Conservation (phyloP, 2,329 filamentous ascomycete genomes). For the Scedosporium aurantiacum region DNA sequence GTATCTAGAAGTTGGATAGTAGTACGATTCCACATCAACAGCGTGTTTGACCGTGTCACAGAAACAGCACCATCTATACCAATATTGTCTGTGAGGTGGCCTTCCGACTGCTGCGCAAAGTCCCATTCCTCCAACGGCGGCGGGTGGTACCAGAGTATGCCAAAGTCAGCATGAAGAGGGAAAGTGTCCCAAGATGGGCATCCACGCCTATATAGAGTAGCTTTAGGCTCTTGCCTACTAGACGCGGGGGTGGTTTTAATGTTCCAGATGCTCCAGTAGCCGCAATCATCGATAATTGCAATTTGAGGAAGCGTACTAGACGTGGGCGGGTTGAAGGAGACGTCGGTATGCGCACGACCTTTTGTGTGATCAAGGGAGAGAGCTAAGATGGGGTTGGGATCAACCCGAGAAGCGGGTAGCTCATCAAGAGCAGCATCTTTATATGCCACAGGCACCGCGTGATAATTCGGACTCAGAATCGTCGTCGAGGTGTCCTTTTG, state of each 20-base stretch:
- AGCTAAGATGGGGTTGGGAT: slow-evolving; percentile 41
- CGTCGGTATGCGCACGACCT: slow-evolving; percentile 46
- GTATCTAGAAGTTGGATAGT: slow-evolving; percentile 5
- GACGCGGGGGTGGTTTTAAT: neutral
- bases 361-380: slow-evolving; percentile 43
- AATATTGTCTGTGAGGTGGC: neutral
- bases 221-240: neutral
- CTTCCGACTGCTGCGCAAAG: neutral
- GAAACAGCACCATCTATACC: neutral
- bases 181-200: neutral
- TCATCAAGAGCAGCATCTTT: slow-evolving; percentile 1
- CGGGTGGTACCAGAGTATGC: slow-evolving; percentile 3
- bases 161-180: neutral
- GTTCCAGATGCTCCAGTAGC: slow-evolving; percentile 60
- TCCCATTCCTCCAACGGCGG: neutral
- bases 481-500: slow-evolving; percentile 41
- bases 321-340: slow-evolving; percentile 49
- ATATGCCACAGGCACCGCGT: slow-evolving; percentile 22
- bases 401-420: slow-evolving; percentile 37
- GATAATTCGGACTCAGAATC: slow-evolving; percentile 40
- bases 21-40: slow-evolving; percentile 8
- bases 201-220: neutral
- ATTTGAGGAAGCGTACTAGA: slow-evolving; percentile 45
- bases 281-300: slow-evolving; percentile 52
- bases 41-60: slow-evolving; percentile 2